Evolutionary conservation across 805 yeast species (phyloP), one percentile per base, ranked within the genome.

Genomic region (Starmerella sp.): DNA sequence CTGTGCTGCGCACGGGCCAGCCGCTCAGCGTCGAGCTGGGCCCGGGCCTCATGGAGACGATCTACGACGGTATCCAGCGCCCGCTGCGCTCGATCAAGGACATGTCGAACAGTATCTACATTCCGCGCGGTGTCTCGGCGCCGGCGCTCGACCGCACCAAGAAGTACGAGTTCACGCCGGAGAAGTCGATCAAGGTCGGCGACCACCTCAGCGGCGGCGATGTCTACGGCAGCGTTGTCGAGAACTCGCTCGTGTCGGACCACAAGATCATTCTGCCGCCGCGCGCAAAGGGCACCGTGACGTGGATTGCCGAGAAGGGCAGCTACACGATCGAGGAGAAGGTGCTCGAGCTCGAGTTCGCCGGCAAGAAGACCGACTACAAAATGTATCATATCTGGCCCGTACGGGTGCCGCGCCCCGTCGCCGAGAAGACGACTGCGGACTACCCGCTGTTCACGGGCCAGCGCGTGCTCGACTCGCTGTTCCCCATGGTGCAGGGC

Each of bases 301-400:
- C 91, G 57, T 81, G 84, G 67, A 78, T 93, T 65, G 96, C 97
- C 52, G 83, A 79, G 66, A 79, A 88, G 53, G 99, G 98, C 63
- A 82, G 90, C 56, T 93, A 93, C 75, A 81, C 83, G 45, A 88
- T 93, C 55, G 96, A 87, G 62, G 96, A 90, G 66, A 81, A 88
- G 51, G 75, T 93, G 54, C 74, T 93, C 64, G 98, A 93, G 75
- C 87, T 93, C 57, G 98, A 93, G 73, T 93, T 90, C 66, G 91
- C 89, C 59, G 97, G 97, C 63, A 78, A 81, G 67, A 85, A 79
- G 63, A 78, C 77, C 63, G 76, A 79, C 51, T 91, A 86, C 76
- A 77, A 95, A 45, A 89, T 93, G 96, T 88, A 81, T 84, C 99
- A 93, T 74, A 83, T 96, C 32, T 93, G 99, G 99, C 99, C 99